Percentiles rank a stretch among this genome's conserved stretches.
These are phyloP conservation scores for Sechiopsis laciniata DNA, from an alignment of 306 rosid species.

Conservation along the genomic window DNA sequence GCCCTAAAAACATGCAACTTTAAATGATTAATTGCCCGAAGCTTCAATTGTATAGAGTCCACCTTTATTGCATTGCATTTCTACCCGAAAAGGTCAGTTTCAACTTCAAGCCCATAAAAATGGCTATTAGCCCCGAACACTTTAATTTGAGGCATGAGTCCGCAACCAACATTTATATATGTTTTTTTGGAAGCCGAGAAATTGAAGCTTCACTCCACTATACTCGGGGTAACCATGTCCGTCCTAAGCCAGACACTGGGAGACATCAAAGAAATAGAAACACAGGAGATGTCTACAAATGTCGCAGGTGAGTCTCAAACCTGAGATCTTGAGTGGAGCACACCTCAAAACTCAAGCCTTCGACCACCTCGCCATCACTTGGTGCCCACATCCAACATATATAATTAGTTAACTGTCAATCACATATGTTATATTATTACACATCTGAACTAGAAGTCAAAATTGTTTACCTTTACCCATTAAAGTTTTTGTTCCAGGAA, in stretches of 20 bases:
- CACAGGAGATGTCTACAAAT: too few relatives aligned
- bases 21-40: background rate
- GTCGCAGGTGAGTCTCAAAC: too few relatives aligned
- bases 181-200: too few relatives aligned
- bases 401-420: background rate
- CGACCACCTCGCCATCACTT: too few relatives aligned
- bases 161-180: background rate
- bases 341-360: too few relatives aligned
- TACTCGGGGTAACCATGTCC: too few relatives aligned
- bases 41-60: background rate
- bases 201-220: too few relatives aligned
- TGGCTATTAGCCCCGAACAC: background rate
- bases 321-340: too few relatives aligned
- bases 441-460: slow-evolving; percentile 1
- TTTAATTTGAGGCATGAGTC: background rate
- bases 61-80: background rate
- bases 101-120: background rate
- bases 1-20: slow-evolving; percentile 48
- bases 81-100: background rate
- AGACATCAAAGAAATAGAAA: too few relatives aligned
- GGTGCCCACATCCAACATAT: too few relatives aligned
- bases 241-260: too few relatives aligned
- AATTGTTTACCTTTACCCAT: too few relatives aligned
- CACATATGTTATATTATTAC: background rate
- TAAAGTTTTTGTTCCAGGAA: background rate